Evolutionary conservation across 352 stramenopile genomes (phyloP).

Genomic region (Phytophthora fragariaefolia): DNA sequence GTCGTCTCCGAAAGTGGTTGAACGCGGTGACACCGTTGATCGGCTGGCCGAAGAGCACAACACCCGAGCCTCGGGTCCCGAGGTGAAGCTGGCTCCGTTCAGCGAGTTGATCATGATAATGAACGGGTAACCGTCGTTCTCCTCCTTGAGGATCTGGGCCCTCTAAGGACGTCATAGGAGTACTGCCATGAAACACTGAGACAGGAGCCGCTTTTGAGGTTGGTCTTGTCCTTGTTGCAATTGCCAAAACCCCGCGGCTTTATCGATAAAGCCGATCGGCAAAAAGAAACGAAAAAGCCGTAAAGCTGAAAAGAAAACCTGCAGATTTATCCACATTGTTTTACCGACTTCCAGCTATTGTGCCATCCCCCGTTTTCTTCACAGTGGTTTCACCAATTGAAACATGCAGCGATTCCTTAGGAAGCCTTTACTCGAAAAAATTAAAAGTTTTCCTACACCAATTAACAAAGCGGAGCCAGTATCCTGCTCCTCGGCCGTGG

Average conservation of each 20-base stretch:
- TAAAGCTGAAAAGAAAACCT: no score
- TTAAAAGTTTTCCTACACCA: slow-evolving; percentile 40
- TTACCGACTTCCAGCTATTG: no score
- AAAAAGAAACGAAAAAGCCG: no score
- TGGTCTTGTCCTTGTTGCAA: slow-evolving; percentile 62
- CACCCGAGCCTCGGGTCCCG: no score
- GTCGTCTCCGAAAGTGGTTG: slow-evolving; percentile 94
- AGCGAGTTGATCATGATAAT: slow-evolving; percentile 91
- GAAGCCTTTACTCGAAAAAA: slow-evolving; percentile 24
- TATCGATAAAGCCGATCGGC: no score
- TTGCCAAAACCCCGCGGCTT: no score
- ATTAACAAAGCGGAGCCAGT: slow-evolving; percentile 35
- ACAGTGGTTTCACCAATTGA: no score
- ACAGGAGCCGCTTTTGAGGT: slow-evolving; percentile 87
- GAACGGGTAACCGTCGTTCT: slow-evolving; percentile 66
- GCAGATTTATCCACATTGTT: no score
- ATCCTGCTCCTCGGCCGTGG: slow-evolving; percentile 13
- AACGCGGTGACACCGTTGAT: slow-evolving; percentile 90
- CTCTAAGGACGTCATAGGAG: slow-evolving; percentile 65
- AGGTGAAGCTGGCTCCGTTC: slow-evolving; percentile 88
- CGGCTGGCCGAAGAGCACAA: slow-evolving; percentile 86
- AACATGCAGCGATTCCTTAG: no score
- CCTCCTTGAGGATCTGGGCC: slow-evolving; percentile 82
- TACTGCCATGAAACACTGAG: slow-evolving; percentile 77
- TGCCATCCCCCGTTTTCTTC: no score